Percentiles rank a stretch among this genome's conserved stretches.
These are phyloP conservation scores for Zoysia matrella DNA, from an alignment of 202 grass and related monocot genomes.

Conservation along the genomic window DNA sequence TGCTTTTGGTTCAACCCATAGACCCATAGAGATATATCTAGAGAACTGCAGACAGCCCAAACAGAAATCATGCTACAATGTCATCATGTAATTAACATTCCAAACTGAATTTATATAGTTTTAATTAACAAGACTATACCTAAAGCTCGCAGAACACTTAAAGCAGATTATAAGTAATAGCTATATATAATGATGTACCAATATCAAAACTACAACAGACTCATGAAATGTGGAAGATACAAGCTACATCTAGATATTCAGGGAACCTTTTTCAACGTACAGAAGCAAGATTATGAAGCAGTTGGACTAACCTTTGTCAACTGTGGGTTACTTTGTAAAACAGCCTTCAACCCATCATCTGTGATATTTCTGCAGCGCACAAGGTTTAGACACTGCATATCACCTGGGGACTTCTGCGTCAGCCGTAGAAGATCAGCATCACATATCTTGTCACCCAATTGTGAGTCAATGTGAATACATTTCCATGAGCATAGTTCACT, in stretches of 20 bases:
- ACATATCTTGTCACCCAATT: conserved; percentile 54
- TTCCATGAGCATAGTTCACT: conserved; percentile 62
- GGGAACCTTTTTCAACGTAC: background rate
- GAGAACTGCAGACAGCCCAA: background rate
- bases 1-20: background rate
- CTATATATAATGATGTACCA: background rate
- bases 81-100: background rate
- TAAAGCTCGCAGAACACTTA: conserved; percentile 23
- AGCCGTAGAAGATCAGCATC: conserved; percentile 64
- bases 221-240: background rate
- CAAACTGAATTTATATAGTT: background rate
- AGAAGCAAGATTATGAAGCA: background rate
- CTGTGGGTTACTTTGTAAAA: conserved; percentile 66
- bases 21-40: conserved; percentile 2
- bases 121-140: background rate
- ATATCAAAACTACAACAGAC: background rate
- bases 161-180: background rate
- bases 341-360: conserved; percentile 72
- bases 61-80: background rate
- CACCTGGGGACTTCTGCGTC: conserved; percentile 57
- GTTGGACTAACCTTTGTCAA: conserved; percentile 64
- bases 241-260: background rate
- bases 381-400: conserved; percentile 61
- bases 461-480: conserved; percentile 63
- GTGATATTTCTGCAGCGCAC: conserved; percentile 65